Evolutionary conservation across 495 filamentous ascomycete genomes (phyloP).

Genomic region (Penicillium nucicola): DNA sequence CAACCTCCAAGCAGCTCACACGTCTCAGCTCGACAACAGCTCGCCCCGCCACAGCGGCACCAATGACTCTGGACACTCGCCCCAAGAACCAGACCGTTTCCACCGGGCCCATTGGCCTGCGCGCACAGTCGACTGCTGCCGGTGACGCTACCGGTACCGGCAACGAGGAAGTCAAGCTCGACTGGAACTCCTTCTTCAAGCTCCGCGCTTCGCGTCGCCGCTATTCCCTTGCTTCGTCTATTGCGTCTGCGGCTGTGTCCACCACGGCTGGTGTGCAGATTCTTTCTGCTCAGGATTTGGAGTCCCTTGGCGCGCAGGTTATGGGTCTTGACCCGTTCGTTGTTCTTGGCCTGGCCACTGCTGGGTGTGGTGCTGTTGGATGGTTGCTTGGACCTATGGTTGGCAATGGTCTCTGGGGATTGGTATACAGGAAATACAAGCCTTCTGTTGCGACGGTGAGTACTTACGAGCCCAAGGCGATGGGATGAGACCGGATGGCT

Average conservation of each 20-base stretch:
- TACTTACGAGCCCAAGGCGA: slow-evolving; percentile 9
- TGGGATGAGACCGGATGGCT: too few relatives aligned
- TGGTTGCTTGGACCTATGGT: slow-evolving; percentile 84
- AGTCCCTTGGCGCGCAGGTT: slow-evolving; percentile 62
- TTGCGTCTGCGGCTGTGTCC: slow-evolving; percentile 57
- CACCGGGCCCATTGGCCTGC: slow-evolving; percentile 30
- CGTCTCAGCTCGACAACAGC: slow-evolving; percentile 16
- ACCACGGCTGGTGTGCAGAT: slow-evolving; percentile 60
- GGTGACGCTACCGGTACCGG: neutral
- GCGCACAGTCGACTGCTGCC: slow-evolving; percentile 34
- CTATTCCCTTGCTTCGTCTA: slow-evolving; percentile 72
- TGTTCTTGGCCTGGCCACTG: slow-evolving; percentile 70
- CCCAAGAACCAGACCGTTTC: slow-evolving; percentile 17
- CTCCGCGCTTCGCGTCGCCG: slow-evolving; percentile 81
- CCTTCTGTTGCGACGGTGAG: slow-evolving; percentile 64
- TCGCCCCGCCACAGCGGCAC: slow-evolving; percentile 9
- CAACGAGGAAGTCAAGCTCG: slow-evolving; percentile 47
- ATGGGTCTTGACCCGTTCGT: slow-evolving; percentile 83
- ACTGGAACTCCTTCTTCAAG: slow-evolving; percentile 93
- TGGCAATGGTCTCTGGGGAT: slow-evolving; percentile 72
- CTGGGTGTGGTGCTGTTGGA: slow-evolving; percentile 69
- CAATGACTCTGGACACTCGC: slow-evolving; percentile 14
- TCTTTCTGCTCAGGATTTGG: slow-evolving; percentile 63
- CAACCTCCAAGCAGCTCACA: slow-evolving; percentile 15
- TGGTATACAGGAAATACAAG: slow-evolving; percentile 62